These are phyloP conservation scores for Mycena haematopus DNA, from an alignment of 768 basidiomycete genomes.

Conservation along the genomic window DNA sequence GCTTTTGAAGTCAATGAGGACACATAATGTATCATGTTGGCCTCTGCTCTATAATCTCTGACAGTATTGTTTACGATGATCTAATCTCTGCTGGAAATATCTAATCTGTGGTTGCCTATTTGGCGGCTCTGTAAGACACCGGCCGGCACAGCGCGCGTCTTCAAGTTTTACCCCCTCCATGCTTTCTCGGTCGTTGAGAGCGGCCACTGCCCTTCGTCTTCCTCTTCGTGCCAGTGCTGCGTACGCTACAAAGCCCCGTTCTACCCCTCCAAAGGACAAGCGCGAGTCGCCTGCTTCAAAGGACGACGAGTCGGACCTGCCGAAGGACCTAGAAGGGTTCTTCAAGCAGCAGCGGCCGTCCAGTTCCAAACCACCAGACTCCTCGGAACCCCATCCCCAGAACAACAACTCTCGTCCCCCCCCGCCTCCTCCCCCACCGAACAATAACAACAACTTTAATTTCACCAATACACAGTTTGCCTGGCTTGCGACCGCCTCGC, in stretches of 20 bases:
- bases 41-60: no score
- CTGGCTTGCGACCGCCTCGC: conserved; percentile 59
- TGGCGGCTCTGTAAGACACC: background rate
- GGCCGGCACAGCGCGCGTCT: conserved; percentile 22
- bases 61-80: no score
- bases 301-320: conserved; percentile 53
- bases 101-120: background rate
- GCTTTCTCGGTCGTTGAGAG: conserved; percentile 70
- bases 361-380: conserved; percentile 42
- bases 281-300: conserved; percentile 35
- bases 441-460: conserved; percentile 57
- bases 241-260: conserved; percentile 50
- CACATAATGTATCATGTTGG: background rate
- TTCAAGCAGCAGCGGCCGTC: conserved; percentile 65
- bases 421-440: conserved; percentile 61
- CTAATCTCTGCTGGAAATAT: background rate
- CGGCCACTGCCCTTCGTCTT: conserved; percentile 49
- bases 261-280: conserved; percentile 36
- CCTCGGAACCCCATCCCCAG: conserved; percentile 33
- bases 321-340: conserved; percentile 79
- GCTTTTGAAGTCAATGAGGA: conserved; percentile 78
- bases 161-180: conserved; percentile 43
- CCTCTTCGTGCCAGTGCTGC: conserved; percentile 45
- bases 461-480: conserved; percentile 59
- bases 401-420: conserved; percentile 40